Conservation (phyloP, 352 stramenopile species). For the Albugo laibachii region DNA sequence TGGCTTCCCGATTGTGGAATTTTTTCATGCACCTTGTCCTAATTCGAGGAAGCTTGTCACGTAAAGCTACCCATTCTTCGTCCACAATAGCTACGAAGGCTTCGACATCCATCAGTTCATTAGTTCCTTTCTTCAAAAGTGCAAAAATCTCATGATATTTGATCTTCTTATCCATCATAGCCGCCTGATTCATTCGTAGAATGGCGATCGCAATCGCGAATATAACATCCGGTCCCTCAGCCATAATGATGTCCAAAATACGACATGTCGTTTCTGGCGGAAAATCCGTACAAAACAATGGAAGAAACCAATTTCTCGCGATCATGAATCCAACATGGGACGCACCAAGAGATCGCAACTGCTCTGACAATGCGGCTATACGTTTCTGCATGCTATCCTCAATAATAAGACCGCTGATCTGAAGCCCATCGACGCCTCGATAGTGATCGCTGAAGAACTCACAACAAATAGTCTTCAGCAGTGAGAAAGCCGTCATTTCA, state of each 20-base stretch:
- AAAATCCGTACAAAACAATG: slow-evolving; percentile 40
- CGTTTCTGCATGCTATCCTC: slow-evolving; percentile 21
- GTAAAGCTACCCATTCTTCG: no score
- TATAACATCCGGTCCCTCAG: slow-evolving; percentile 23
- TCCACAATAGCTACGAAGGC: no score
- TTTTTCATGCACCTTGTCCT: no score
- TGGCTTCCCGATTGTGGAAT: no score
- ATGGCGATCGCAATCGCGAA: slow-evolving; percentile 33
- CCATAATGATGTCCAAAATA: slow-evolving; percentile 34
- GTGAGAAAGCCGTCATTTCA: slow-evolving; percentile 37
- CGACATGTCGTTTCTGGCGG: slow-evolving; percentile 44
- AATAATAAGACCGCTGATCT: slow-evolving; percentile 30
- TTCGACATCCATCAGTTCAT: no score
- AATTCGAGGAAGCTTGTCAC: no score
- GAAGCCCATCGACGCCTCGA: slow-evolving; percentile 34
- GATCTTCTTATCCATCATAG: no score
- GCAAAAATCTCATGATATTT: no score
- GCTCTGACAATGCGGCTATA: slow-evolving; percentile 27
- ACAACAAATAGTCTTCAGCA: slow-evolving; percentile 28
- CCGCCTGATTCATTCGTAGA: slow-evolving; percentile 13
- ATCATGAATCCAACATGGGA: slow-evolving; percentile 34
- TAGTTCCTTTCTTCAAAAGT: no score
- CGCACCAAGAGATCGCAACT: slow-evolving; percentile 19
- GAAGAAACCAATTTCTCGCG: slow-evolving; percentile 42
- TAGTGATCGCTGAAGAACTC: slow-evolving; percentile 39